Evolutionary conservation across 352 stramenopile species (phyloP), one percentile per base, ranked within the genome.

Genomic region (Globisporangium solare): DNA sequence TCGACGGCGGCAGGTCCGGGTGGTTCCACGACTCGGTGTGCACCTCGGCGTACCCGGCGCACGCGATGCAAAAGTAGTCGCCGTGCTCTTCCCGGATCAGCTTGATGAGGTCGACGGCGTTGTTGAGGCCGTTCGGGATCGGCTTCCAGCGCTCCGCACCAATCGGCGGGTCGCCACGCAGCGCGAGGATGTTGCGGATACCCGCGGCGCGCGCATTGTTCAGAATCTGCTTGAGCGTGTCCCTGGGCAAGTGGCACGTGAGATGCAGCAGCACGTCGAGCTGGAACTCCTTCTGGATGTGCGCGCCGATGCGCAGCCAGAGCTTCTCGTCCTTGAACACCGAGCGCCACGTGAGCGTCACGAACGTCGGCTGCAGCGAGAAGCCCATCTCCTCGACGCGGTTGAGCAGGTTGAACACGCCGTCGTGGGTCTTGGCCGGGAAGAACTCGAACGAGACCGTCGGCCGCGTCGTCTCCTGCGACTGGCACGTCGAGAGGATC

Each of bases 161-260:
- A 51, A 92, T 93, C 20, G 94, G 92, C 47, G 97, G 95, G 69
- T 99, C 96, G 52, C 97, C 97, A 43, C 97, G 90, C 51, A 99
- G 72, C 18, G 97, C 97, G 22, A 99, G 76, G 68, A 99, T 99
- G 79, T 99, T 99, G 49, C 84, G 83, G 71, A 99, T 99, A 18
- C 96, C 83, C 1, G 78, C 79, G 27, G 76, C 78, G 18, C 79
- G 80, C 13, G 81, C 83, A 53, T 85, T 83, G 54, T 74, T 65
- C 20, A 93, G 66, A 47, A 93, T 79, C 17, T 71, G 54, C 60
- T 81, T 81, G 59, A 91, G 67, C 48, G 86, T 40, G 12, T 89
- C 80, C 24, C 68, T 73, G 27, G 80, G 77, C 60, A 93, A 61
- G 53, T 93, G 83, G 53, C 80, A 93, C 54, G 83, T 93, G 8